Conservation (phyloP, 352 stramenopile species). For the Phytophthora uliginosa region DNA sequence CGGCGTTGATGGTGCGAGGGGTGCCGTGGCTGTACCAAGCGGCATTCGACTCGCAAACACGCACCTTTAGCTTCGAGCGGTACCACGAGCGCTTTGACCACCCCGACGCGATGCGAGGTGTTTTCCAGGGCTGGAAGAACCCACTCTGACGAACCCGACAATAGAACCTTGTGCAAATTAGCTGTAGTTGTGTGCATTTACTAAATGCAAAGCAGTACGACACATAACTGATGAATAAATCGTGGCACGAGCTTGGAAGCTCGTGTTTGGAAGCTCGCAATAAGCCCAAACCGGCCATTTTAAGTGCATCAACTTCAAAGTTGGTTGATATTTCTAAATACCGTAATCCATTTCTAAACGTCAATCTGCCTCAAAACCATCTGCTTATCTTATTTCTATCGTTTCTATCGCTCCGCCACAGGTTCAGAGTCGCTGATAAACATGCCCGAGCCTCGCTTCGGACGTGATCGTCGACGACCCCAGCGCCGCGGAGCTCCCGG, state of each 20-base stretch:
- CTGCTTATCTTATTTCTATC: background rate
- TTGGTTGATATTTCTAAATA: background rate
- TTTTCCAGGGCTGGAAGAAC: constrained; percentile 47
- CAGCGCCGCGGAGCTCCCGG: constrained; percentile 14
- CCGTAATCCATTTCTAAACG: constrained; percentile 6
- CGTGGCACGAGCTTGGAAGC: too few species aligned
- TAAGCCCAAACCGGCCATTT: too few species aligned
- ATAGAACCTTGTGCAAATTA: background rate
- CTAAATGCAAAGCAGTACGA: too few species aligned
- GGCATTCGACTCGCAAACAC: constrained; percentile 37
- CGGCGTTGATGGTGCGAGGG: constrained; percentile 59
- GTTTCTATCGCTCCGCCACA: background rate
- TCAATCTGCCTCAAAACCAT: background rate
- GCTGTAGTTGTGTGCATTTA: background rate
- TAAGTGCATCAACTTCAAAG: too few species aligned
- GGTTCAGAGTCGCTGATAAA: too few species aligned
- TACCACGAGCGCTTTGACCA: constrained; percentile 30
- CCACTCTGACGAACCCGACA: constrained; percentile 10
- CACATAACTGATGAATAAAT: too few species aligned
- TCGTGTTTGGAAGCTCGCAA: too few species aligned
- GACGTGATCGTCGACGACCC: constrained; percentile 27
- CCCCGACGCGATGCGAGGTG: constrained; percentile 29
- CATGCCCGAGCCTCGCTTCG: constrained; percentile 37
- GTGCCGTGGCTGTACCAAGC: constrained; percentile 73
- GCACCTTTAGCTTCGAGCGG: constrained; percentile 30